Conservation (phyloP, 1,284 basidiomycete species). For the Mycena sp. region DNA sequence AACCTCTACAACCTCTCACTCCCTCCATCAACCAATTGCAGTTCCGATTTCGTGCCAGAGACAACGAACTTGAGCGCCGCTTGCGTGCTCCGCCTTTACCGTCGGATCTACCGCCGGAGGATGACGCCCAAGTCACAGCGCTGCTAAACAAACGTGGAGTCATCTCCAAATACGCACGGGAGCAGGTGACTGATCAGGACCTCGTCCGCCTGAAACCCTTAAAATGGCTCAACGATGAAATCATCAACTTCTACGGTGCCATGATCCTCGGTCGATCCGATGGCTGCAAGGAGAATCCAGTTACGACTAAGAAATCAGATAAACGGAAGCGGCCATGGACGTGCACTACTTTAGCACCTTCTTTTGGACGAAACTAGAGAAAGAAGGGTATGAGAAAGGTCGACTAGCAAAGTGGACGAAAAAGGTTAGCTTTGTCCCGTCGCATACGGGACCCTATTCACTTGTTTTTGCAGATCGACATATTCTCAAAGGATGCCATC, state of each 20-base stretch:
- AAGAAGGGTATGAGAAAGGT: slow-evolving; percentile 82
- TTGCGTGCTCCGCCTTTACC: slow-evolving; percentile 64
- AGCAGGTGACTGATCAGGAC: slow-evolving; percentile 79
- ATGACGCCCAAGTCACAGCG: slow-evolving; percentile 63
- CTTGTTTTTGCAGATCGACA: slow-evolving; percentile 74
- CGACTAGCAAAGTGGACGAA: slow-evolving; percentile 95
- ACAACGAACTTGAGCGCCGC: slow-evolving; percentile 65
- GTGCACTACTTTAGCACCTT: slow-evolving; percentile 92
- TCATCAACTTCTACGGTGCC: slow-evolving; percentile 95
- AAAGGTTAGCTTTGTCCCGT: slow-evolving; percentile 63
- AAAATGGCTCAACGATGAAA: slow-evolving; percentile 96
- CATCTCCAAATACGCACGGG: slow-evolving; percentile 68
- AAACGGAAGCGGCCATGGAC: slow-evolving; percentile 57
- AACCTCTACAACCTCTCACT: slow-evolving; percentile 60
- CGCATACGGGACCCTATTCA: neutral
- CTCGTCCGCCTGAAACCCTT: slow-evolving; percentile 73
- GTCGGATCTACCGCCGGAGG: slow-evolving; percentile 59
- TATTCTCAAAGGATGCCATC: slow-evolving; percentile 90
- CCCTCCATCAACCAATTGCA: slow-evolving; percentile 64
- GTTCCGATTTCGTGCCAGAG: slow-evolving; percentile 54
- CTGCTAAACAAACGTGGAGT: slow-evolving; percentile 67
- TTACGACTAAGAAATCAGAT: slow-evolving; percentile 49
- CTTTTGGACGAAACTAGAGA: slow-evolving; percentile 87
- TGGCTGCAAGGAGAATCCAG: slow-evolving; percentile 54
- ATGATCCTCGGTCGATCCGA: slow-evolving; percentile 82